A percentile compares a stretch with the other conserved stretches of the same genome.
These are phyloP conservation scores for Dunaliella primolecta DNA, from an alignment of 139 green algal genomes.

Conservation along the genomic window DNA sequence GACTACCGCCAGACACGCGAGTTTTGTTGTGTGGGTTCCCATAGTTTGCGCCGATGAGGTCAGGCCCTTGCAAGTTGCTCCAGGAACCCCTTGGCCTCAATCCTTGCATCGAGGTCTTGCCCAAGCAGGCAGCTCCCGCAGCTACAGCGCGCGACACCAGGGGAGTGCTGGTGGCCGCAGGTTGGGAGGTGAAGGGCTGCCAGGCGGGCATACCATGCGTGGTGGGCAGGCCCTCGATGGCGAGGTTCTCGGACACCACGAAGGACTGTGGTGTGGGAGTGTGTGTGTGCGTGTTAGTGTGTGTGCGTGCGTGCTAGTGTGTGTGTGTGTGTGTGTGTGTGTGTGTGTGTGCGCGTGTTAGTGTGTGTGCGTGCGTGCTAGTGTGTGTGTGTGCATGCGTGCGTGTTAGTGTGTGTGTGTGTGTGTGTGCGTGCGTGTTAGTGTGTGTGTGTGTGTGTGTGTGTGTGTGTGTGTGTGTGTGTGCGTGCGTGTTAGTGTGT, in stretches of 20 bases:
- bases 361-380: no score
- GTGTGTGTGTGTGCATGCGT: no score
- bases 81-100: no score
- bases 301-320: no score
- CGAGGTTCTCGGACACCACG: slow-evolving; percentile 40
- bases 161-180: background rate
- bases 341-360: no score
- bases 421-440: no score
- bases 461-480: no score
- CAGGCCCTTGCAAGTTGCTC: slow-evolving; percentile 6
- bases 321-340: no score
- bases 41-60: slow-evolving; percentile 34
- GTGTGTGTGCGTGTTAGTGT: no score
- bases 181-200: background rate
- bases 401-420: no score
- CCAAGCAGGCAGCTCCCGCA: slow-evolving; percentile 28
- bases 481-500: no score
- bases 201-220: slow-evolving; percentile 24
- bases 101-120: slow-evolving; percentile 33
- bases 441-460: no score
- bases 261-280: slow-evolving; percentile 1
- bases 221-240: slow-evolving; percentile 20
- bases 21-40: slow-evolving; percentile 37
- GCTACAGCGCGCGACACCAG: background rate
- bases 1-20: slow-evolving; percentile 23